Evolutionary conservation across 2,329 filamentous ascomycete species (phyloP).

Genomic region (Colletotrichum paranaense): DNA sequence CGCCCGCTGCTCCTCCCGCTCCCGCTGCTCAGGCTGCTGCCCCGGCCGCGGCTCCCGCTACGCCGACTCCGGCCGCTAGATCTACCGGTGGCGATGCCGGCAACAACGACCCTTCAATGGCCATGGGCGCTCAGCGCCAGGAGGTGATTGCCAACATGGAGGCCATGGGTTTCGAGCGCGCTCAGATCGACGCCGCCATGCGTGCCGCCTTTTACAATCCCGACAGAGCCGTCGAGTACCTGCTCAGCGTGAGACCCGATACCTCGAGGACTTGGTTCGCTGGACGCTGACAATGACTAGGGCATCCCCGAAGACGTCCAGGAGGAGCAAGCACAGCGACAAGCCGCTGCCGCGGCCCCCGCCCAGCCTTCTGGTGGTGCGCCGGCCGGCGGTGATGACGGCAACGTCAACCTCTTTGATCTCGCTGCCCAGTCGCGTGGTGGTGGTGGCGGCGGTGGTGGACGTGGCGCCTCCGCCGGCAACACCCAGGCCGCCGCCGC

Average conservation of each 20-base stretch:
- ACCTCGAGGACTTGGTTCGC: not conserved
- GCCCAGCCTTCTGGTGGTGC: conserved; percentile 52
- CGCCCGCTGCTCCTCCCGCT: conserved; percentile 61
- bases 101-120: conserved; percentile 78
- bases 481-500: conserved; percentile 52
- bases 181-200: conserved; percentile 93
- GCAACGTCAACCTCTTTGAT: conserved; percentile 89
- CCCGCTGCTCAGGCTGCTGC: conserved; percentile 60
- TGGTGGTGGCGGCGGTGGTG: conserved; percentile 54
- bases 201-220: conserved; percentile 97
- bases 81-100: conserved; percentile 58
- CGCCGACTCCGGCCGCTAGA: conserved; percentile 66
- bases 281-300: conserved; percentile 53
- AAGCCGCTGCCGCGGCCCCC: conserved; percentile 55
- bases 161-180: conserved; percentile 92
- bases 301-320: conserved; percentile 90
- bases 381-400: conserved; percentile 62
- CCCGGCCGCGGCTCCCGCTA: conserved; percentile 60
- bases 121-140: conserved; percentile 85
- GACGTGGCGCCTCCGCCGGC: conserved; percentile 53
- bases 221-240: conserved; percentile 95
- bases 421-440: conserved; percentile 79
- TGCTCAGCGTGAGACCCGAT: conserved; percentile 76
- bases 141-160: conserved; percentile 93
- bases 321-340: conserved; percentile 72